Base-by-base conservation (phyloP, 768 basidiomycete species). In the Lactarius trivialis region DNA sequence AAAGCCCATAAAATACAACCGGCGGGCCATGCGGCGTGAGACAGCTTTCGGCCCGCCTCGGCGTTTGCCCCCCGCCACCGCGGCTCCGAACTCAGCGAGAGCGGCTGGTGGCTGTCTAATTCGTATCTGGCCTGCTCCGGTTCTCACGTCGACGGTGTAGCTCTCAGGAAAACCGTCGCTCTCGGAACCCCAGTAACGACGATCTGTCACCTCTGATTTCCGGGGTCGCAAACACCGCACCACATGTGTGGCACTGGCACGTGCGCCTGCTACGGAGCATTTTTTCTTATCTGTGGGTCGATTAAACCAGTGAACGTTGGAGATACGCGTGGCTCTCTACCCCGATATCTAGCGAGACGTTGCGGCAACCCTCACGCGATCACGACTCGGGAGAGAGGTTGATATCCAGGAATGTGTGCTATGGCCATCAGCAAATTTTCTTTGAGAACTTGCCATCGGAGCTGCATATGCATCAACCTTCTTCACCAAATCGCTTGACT, bases 21-120 rank as follows among this genome's bases (percentile, higher is more conserved):
- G 45, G 51, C 53, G 58, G 58, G 52, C 56, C 58, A 55, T n/a
- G 63, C 63, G 63, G 58, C 32, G 58, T 53, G 58, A 37, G 37
- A 32, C 51, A 30, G 6, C 7, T 33, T 56, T 59, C 63, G 63
- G 63, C 58, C 55, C 55, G 58, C 32, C 33, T 49, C 63, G 63
- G 63, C 58, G 58, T 63, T 62, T 58, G 51, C 19, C 58, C 19
- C 26, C 58, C 58, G 28, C 58, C 57, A 28, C 37, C n/a, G 33
- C 63, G 19, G 32, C 45, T 54, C 55, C 57, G 61, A 34, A 39
- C 43, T 48, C 45, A 48, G 52, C 56, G 61, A 24, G 33, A 63
- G 21, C 19, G 43, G 45, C 43, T 45, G 43, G 21, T n/a, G 43
- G n/a, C 21, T n/a, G n/a, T 45, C 43, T 45, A 45, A 14, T 45